Conservation (phyloP, 441 rosid genomes). For the Brassica hybrid region DNA sequence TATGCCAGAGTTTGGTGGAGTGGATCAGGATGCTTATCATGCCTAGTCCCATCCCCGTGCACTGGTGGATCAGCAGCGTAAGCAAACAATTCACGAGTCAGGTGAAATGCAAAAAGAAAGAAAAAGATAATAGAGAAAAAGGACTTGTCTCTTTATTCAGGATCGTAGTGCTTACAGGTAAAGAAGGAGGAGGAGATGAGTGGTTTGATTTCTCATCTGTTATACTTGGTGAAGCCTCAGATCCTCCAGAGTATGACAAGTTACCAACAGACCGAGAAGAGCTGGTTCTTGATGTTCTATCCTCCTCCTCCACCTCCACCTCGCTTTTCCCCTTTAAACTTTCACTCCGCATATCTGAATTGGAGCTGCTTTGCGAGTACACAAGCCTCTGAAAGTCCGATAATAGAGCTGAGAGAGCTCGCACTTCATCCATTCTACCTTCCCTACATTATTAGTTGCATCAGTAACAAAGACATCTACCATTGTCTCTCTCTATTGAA, state of each 20-base stretch:
- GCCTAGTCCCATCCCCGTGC: conserved; percentile 48
- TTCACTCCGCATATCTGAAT: conserved; percentile 32
- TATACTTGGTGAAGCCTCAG: conserved; percentile 39
- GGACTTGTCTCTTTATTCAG: conserved; percentile 20
- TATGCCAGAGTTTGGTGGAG: conserved; percentile 63
- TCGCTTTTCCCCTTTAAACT: conserved; percentile 46
- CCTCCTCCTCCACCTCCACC: conserved; percentile 39
- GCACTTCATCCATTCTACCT: conserved; percentile 46
- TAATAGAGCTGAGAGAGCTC: conserved; percentile 56
- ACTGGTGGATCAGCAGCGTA: conserved; percentile 39
- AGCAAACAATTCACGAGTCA: conserved; percentile 26
- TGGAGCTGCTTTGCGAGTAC: conserved; percentile 34
- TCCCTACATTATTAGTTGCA: conserved; percentile 51
- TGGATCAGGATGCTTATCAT: conserved; percentile 55
- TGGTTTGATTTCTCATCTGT: conserved; percentile 42
- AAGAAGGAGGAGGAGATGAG: conserved; percentile 66
- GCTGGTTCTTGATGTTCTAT: conserved; percentile 38
- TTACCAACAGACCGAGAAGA: conserved; percentile 41
- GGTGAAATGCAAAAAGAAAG: not conserved
- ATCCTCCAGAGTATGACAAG: conserved; percentile 42
- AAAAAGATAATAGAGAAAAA: not conserved
- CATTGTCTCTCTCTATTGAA: not conserved
- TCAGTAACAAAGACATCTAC: conserved; percentile 27
- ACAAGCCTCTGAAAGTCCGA: conserved; percentile 44
- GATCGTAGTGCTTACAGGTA: conserved; percentile 55